Conservation (phyloP, 1,284 basidiomycete species). For the Fomitopsis pinicola region DNA sequence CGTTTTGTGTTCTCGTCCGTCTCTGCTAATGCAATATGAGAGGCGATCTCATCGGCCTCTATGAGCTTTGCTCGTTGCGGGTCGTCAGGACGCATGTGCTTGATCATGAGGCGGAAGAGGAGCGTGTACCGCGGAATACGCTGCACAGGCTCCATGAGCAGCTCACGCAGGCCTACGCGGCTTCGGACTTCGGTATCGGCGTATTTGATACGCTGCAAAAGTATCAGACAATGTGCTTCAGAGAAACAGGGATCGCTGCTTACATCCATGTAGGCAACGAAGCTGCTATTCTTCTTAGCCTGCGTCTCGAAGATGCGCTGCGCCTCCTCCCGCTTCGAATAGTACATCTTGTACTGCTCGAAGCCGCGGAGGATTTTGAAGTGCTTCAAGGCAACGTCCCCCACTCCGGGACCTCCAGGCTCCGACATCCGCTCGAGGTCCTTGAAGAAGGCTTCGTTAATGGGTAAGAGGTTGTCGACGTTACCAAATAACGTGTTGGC, state of each 20-base stretch:
- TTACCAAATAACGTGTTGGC: slow-evolving; percentile 94
- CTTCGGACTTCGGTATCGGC: slow-evolving; percentile 79
- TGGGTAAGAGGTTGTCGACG: slow-evolving; percentile 83
- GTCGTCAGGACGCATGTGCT: slow-evolving; percentile 77
- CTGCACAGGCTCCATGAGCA: slow-evolving; percentile 99
- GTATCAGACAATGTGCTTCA: slow-evolving; percentile 9
- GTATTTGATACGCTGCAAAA: slow-evolving; percentile 79
- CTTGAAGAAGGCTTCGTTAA: slow-evolving; percentile 81
- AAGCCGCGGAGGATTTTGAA: slow-evolving; percentile 81
- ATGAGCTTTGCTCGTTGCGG: slow-evolving; percentile 76
- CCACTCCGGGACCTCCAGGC: slow-evolving; percentile 63
- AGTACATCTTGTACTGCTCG: slow-evolving; percentile 89
- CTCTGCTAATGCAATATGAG: slow-evolving; percentile 90
- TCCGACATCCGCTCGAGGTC: slow-evolving; percentile 80
- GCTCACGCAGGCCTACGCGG: slow-evolving; percentile 86
- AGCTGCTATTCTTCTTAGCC: slow-evolving; percentile 70
- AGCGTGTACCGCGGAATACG: slow-evolving; percentile 95
- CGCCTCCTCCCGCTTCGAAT: slow-evolving; percentile 90
- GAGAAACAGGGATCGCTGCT: slow-evolving; percentile 18
- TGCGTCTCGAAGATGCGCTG: slow-evolving; percentile 87
- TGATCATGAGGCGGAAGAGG: slow-evolving; percentile 88
- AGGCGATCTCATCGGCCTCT: slow-evolving; percentile 87
- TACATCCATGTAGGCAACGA: slow-evolving; percentile 84
- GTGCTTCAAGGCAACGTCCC: slow-evolving; percentile 83
- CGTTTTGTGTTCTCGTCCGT: slow-evolving; percentile 88